Evolutionary conservation across 805 yeast genomes (phyloP), one percentile per base, ranked within the genome.

Genomic region (Saturnispora diversa): DNA sequence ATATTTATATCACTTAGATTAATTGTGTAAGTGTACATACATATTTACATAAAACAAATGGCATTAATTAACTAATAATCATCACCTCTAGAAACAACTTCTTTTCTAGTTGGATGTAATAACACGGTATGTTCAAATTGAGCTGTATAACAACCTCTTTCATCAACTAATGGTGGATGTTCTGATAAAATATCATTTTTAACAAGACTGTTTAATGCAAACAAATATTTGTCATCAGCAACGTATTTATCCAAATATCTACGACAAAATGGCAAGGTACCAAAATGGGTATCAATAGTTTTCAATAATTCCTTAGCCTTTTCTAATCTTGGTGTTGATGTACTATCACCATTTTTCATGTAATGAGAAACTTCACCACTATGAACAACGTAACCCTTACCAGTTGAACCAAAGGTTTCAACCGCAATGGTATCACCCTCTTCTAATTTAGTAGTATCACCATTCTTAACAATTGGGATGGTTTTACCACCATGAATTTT

Each of bases 361-460:
- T 92, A 92, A 64, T 92, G 99, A 11, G 97, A 87, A 53, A 90
- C 82, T 63, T 92, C 98, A 34, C 98, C 98, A 45, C 77, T 81
- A 6, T 77, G 66, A 35, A 80, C 66, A 26, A 92, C 97, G 52
- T 80, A 81, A 27, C 97, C 99, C 44, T 82, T 75, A 46, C 99
- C 99, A 2, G 98, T 92, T 32, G 95, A 75, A 10, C 98, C 98
- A 56, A 92, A 92, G 3, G 99, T 92, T 65, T 92, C 99, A 56
- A 92, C 90, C 45, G 99, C 99, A 69, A 85, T 90, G 2, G 86
- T 80, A 62, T 92, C 98, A 48, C 96, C 96, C 67, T 92, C 99
- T 62, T 92, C 99, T 96, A 92, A 90, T 71, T 90, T 90, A 9
- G 97, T 92, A 61, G 74, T 74, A 59, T 92, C 98, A 6, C 87